These are phyloP conservation scores for Candida oleophila DNA, from an alignment of 805 yeast genomes.

Conservation along the genomic window DNA sequence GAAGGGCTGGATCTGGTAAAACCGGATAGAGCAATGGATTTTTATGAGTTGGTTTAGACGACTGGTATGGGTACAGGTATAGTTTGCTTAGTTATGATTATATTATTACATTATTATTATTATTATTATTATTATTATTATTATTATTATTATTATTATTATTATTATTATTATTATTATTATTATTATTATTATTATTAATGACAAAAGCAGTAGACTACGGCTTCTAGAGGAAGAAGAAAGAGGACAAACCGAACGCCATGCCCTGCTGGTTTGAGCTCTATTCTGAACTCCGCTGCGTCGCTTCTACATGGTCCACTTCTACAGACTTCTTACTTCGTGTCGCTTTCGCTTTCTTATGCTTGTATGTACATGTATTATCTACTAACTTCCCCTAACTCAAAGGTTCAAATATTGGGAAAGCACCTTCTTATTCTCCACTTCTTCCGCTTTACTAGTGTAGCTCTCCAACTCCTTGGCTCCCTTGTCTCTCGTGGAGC, in stretches of 20 bases:
- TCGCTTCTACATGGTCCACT: neutral
- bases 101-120: slow-evolving; percentile 1
- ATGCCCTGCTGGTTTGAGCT: too few species aligned
- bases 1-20: slow-evolving; percentile 16
- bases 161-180: too few species aligned
- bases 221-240: too few species aligned
- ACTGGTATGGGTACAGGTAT: neutral
- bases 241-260: too few species aligned
- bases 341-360: too few species aligned
- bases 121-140: slow-evolving; percentile 1
- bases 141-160: neutral
- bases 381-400: too few species aligned
- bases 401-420: slow-evolving; percentile 29
- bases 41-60: neutral
- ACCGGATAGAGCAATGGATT: neutral
- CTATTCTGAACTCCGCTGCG: neutral
- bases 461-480: slow-evolving; percentile 17
- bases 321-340: neutral
- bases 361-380: neutral
- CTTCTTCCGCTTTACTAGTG: slow-evolving; percentile 20
- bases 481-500: slow-evolving; percentile 23
- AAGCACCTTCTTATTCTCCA: slow-evolving; percentile 29
- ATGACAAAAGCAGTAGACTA: too few species aligned
- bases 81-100: neutral
- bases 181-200: too few species aligned